Evolutionary conservation across 2,329 filamentous ascomycete species (phyloP).

Genomic region (Colletotrichum sp.): DNA sequence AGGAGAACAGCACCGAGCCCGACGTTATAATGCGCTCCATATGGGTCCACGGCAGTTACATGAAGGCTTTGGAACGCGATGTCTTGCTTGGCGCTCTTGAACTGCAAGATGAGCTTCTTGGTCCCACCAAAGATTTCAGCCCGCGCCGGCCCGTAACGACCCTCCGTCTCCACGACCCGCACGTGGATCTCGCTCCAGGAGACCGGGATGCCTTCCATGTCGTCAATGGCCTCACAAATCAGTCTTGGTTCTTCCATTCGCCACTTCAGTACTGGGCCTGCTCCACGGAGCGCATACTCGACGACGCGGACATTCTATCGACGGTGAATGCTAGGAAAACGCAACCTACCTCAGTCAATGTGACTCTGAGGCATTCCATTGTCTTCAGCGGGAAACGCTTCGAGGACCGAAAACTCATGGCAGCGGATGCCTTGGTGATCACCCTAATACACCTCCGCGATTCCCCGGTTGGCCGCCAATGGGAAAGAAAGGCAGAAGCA

Average conservation of each 20-base stretch:
- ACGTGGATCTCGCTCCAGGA: constrained; percentile 41
- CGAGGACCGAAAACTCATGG: constrained; percentile 67
- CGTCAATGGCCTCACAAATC: constrained; percentile 62
- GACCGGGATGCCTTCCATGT: constrained; percentile 63
- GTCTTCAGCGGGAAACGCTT: constrained; percentile 85
- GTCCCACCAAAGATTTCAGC: constrained; percentile 60
- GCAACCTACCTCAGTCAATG: constrained; percentile 70
- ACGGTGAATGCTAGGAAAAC: constrained; percentile 72
- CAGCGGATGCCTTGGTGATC: constrained; percentile 79
- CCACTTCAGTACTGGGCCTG: constrained; percentile 82
- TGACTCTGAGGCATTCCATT: constrained; percentile 77
- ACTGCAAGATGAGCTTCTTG: constrained; percentile 73
- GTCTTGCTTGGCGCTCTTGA: constrained; percentile 71
- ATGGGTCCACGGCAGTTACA: constrained; percentile 83
- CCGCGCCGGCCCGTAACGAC: constrained; percentile 38
- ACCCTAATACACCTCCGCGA: constrained; percentile 74
- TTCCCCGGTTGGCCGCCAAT: constrained; percentile 67
- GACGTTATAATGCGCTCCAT: constrained; percentile 84
- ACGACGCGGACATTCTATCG: constrained; percentile 66
- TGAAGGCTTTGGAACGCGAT: constrained; percentile 72
- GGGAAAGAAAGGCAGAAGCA: constrained; percentile 63
- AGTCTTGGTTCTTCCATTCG: constrained; percentile 82
- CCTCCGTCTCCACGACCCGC: constrained; percentile 31
- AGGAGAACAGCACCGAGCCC: constrained; percentile 54
- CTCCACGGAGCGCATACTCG: constrained; percentile 59